Evolutionary conservation across 2,329 filamentous ascomycete species (phyloP), one percentile per base, ranked within the genome.

Genomic region (Passalora sequoiae): DNA sequence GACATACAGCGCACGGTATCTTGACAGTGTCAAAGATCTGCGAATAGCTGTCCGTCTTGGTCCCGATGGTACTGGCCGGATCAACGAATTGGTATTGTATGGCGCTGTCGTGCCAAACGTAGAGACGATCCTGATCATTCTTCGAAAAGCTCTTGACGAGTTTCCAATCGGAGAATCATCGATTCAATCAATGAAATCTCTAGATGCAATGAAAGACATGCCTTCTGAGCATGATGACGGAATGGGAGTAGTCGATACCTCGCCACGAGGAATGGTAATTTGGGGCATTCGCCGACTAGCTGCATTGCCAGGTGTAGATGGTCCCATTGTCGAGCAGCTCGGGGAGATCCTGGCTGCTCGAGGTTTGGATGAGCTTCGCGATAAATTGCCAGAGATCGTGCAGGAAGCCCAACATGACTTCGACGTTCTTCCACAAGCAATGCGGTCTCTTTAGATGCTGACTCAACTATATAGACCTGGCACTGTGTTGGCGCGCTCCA

Each of bases 111-210:
- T 36, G 13, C 58, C 58, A 1, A 48, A 57, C 27, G 25, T 44
- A 13, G 28, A 40, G 8, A 60, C 57, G 1, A 48, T 61, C 13
- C 42, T 51, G 22, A 55, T 56, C 13, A 50, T 60, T 15, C 38
- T 58, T 9, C 43, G 47, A 10, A 43, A 45, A 19, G 54, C 56
- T 8, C 33, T 59, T 3, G 42, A 50, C 16, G 55, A 58, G 37
- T 16, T 47, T 33, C 21, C n/a, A 30, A 17, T 21, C 29, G 10
- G 15, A 8, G 16, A 16, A 6, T n/a, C n/a, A n/a, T n/a, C n/a
- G n/a, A n/a, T n/a, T n/a, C n/a, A n/a, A n/a, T n/a, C n/a, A n/a
- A n/a, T n/a, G n/a, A n/a, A n/a, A n/a, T n/a, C n/a, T n/a, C n/a
- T n/a, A n/a, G n/a, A n/a, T n/a, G n/a, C n/a, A n/a, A n/a, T n/a